Base-by-base conservation (phyloP, 192 early-diverging fungal genomes). In the Coemansia sp. region DNA sequence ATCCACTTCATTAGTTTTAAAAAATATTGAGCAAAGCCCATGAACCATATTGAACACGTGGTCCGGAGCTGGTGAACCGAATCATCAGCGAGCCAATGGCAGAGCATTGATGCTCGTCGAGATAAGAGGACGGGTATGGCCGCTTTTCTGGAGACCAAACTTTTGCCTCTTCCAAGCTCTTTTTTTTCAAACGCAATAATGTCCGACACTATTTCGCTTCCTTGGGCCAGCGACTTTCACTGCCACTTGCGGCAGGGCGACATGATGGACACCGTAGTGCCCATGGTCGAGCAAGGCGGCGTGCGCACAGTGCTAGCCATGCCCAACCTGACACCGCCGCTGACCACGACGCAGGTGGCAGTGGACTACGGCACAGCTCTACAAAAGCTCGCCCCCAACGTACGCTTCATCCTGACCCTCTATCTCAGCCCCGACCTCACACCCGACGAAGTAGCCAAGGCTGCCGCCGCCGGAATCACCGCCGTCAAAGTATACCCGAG, bases 271-370 rank as follows among this genome's bases (percentile, higher is more conserved):
- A 88, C 88, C 64, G 92, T 97, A 11, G 92, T 93, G n/a, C 93
- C 94, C 16, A 79, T 85, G 50, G 84, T 99, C 14, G 72, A 80
- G 50, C 82, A 85, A 62, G 91, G 92, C 45, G 95, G 97, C 41
- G 87, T 95, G 52, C 85, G 87, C 28, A 87, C 92, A 13, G 94
- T 90, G 18, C 93, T 93, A 56, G 91, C 97, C 41, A 99, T 99
- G 95, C 97, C 97, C 61, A 99, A 99, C 76, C 77, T 97, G 55
- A 88, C 90, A 50, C 95, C 97, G 20, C 93, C 95, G 1, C 88
- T 99, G 64, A 89, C 88, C 13, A 93, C 84, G 20, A 92, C 94
- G 8, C 88, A 92, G 18, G 86, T 91, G 86, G 97, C 95, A 18
- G 72, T 97, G 3, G 86, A 85, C 14, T 99, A 99, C 79, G 91